A percentile compares a stretch with the other conserved stretches of the same genome.
phyloP scores from a whole-genome alignment of 441 rosid species.

The Viola pubescens region DNA sequence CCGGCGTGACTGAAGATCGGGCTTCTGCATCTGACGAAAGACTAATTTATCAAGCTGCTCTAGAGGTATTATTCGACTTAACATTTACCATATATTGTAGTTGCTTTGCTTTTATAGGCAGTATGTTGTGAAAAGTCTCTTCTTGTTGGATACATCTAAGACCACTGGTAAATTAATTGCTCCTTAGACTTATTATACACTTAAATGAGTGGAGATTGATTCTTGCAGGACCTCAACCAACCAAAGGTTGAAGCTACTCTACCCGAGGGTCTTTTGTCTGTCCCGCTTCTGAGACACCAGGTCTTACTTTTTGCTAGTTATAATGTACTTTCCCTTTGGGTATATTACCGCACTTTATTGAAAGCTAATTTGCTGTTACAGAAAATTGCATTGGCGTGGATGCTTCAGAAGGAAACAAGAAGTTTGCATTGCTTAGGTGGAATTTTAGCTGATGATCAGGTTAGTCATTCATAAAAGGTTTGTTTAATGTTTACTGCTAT shows the following conservation, averaged over 20 bases:
- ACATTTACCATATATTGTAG: constrained; percentile 2
- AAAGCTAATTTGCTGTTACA: constrained; percentile 24
- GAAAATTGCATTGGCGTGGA: constrained; percentile 99
- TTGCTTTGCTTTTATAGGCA: not conserved
- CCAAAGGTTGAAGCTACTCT: constrained; percentile 59
- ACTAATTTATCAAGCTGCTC: constrained; percentile 80
- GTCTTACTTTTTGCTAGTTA: constrained; percentile 29
- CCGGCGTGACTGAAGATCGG: constrained; percentile 49
- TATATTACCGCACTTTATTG: not conserved
- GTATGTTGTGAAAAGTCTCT: not conserved
- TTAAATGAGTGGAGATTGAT: constrained; percentile 14
- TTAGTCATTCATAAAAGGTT: constrained; percentile 22
- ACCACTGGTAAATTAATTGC: constrained; percentile 5
- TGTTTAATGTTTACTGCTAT: constrained; percentile 7
- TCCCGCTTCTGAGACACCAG: constrained; percentile 92
- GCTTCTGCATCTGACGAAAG: constrained; percentile 58
- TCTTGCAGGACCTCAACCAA: constrained; percentile 77
- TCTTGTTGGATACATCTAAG: not conserved
- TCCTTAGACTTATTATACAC: constrained; percentile 17
- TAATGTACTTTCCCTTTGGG: not conserved
- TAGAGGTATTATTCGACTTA: constrained; percentile 48
- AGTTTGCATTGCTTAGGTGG: constrained; percentile 83
- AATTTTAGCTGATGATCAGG: constrained; percentile 98
- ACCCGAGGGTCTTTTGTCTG: constrained; percentile 67
- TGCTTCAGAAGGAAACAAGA: constrained; percentile 84